Evolutionary conservation across 805 yeast genomes (phyloP), one percentile per base, ranked within the genome.

Genomic region (Saccharomyces cerevisiae): DNA sequence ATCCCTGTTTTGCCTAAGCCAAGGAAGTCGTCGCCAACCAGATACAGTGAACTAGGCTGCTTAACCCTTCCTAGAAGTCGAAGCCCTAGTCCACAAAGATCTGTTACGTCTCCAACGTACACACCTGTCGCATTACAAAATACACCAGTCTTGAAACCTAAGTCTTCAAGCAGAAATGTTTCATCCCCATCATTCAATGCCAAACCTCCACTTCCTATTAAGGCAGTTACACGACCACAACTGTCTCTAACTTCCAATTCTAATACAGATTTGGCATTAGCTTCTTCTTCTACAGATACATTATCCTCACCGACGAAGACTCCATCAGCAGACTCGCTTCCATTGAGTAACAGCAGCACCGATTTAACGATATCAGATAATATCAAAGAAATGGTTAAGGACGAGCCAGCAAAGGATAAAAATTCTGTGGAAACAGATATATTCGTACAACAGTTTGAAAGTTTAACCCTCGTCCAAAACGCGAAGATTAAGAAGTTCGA

Each of bases 401-500:
- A 60, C 21, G 53, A 56, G 21, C 51, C 56, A n/a, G 53, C 27
- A 24, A 49, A 52, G 32, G 53, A 52, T 11, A 26, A 49, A 41
- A 30, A n/a, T 11, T 21, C 54, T 14, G 28, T 21, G 22, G 49
- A 21, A 30, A 46, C 47, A 13, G 57, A 55, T 29, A 29, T 41
- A 17, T 10, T 50, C 3, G 11, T 36, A 11, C 28, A 28, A 14
- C n/a, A 41, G 8, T 36, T 29, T 21, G 48, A 52, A 13, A 55
- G 51, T 13, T 55, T 55, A 17, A 31, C 58, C 2, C 47, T 62
- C n/a, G 60, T 56, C n/a, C 53, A 59, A 24, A 58, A 60, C 47
- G 56, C 57, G n/a, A 68, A 63, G 51, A 60, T 68, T 27, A 57
- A 63, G 52, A 57, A 59, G 8, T 67, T 68, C 48, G 72, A 68